A percentile compares a stretch with the other conserved stretches of the same genome.
These are phyloP conservation scores for Cercospora sesami DNA, from an alignment of 2,329 filamentous ascomycete species.

Conservation along the genomic window DNA sequence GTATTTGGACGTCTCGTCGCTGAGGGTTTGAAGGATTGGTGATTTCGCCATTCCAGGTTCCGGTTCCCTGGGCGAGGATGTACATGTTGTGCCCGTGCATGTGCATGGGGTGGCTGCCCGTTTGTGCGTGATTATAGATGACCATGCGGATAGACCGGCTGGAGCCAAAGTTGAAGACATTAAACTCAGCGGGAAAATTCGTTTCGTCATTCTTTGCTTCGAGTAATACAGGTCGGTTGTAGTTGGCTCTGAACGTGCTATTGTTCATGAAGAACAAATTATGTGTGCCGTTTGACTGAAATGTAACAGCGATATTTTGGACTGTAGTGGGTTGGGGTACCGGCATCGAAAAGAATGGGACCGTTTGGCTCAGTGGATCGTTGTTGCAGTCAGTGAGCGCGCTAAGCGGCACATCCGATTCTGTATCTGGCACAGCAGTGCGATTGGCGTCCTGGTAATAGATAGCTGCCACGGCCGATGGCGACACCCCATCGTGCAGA, in stretches of 20 bases:
- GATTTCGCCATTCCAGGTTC: slow-evolving; percentile 43
- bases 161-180: slow-evolving; percentile 45
- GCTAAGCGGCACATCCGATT: slow-evolving; percentile 51
- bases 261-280: slow-evolving; percentile 58
- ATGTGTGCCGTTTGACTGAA: slow-evolving; percentile 47
- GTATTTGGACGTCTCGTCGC: slow-evolving; percentile 53
- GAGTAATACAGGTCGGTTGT: slow-evolving; percentile 43
- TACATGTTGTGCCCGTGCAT: slow-evolving; percentile 53
- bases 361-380: slow-evolving; percentile 55
- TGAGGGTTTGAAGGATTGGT: slow-evolving; percentile 52
- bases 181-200: slow-evolving; percentile 37
- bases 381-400: slow-evolving; percentile 54
- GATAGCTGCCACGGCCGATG: slow-evolving; percentile 59
- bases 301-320: slow-evolving; percentile 50
- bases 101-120: slow-evolving; percentile 54
- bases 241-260: slow-evolving; percentile 54
- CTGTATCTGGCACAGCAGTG: slow-evolving; percentile 42
- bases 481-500: slow-evolving; percentile 43
- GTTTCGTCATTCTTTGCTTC: slow-evolving; percentile 40
- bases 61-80: slow-evolving; percentile 45
- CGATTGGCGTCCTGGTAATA: slow-evolving; percentile 64
- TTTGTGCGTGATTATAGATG: slow-evolving; percentile 42
- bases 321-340: slow-evolving; percentile 47
- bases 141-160: slow-evolving; percentile 44
- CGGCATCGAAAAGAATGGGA: slow-evolving; percentile 56